These are phyloP conservation scores for Coniosporium tulheliwenetii DNA, from an alignment of 2,329 filamentous ascomycete species.

Conservation along the genomic window DNA sequence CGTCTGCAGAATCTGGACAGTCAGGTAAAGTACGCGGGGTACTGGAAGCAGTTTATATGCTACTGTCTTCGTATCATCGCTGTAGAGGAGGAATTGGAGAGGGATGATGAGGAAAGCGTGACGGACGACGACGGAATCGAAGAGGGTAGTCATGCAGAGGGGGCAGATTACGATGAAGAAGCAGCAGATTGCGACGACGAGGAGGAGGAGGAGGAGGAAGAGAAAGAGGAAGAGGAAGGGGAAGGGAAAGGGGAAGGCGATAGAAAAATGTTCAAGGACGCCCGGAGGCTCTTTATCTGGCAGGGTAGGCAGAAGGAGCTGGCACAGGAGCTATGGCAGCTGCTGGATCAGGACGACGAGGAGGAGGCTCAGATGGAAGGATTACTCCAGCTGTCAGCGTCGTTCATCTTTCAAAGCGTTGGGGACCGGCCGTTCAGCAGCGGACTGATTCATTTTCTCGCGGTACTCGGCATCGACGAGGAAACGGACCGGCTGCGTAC, in stretches of 20 bases:
- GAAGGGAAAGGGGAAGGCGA: neutral
- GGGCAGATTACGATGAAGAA: no score
- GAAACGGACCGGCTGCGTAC: slow-evolving; percentile 3
- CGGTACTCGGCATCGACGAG: slow-evolving; percentile 5
- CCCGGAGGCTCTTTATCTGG: slow-evolving; percentile 2
- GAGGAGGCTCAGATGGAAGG: neutral
- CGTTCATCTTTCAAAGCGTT: slow-evolving; percentile 3
- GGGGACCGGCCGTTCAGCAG: slow-evolving; percentile 5
- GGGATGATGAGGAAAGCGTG: no score
- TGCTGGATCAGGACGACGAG: slow-evolving; percentile 2
- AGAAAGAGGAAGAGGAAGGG: neutral
- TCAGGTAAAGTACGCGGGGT: no score
- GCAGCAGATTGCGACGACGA: neutral
- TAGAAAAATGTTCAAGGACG: slow-evolving; percentile 1
- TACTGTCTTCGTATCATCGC: no score
- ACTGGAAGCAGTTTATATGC: no score
- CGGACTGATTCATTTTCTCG: slow-evolving; percentile 6
- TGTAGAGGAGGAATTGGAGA: no score
- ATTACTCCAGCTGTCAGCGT: slow-evolving; percentile 1
- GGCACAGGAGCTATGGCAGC: no score
- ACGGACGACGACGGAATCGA: no score
- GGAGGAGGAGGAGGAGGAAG: neutral
- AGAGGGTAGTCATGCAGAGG: neutral
- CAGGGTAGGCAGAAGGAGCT: slow-evolving; percentile 2
- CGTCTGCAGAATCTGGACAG: slow-evolving; percentile 8